Conservation (phyloP, 345 rosid genomes). For the thale cress (Arabidopsis thaliana) region DNA sequence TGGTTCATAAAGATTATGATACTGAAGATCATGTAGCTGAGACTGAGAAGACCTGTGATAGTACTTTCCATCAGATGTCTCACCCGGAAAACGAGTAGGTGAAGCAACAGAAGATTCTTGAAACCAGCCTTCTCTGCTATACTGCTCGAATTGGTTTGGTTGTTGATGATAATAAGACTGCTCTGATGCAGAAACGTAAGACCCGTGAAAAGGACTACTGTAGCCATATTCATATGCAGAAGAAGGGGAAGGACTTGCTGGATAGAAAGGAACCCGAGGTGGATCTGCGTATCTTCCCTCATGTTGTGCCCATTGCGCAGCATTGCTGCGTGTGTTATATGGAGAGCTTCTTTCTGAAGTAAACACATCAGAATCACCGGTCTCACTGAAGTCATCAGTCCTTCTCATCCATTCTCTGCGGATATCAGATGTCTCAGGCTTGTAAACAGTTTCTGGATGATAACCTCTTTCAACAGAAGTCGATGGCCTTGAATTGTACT, state of each 20-base stretch:
- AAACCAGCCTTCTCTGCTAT: constrained; percentile 31
- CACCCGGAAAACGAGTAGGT: constrained; percentile 53
- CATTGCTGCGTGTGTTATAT: constrained; percentile 38
- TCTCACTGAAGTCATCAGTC: constrained; percentile 41
- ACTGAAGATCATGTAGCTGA: constrained; percentile 40
- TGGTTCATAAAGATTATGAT: constrained; percentile 44
- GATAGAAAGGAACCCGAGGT: constrained; percentile 47
- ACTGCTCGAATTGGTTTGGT: constrained; percentile 40
- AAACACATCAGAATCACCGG: constrained; percentile 34
- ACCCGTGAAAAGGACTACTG: constrained; percentile 48
- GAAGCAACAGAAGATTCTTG: constrained; percentile 43
- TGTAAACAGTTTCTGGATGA: constrained; percentile 46
- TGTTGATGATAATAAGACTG: constrained; percentile 43
- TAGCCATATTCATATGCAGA: constrained; percentile 51
- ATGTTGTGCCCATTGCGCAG: constrained; percentile 46
- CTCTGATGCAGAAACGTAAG: constrained; percentile 43
- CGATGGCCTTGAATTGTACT: constrained; percentile 58
- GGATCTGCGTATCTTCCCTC: constrained; percentile 45
- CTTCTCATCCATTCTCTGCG: constrained; percentile 52
- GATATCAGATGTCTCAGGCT: constrained; percentile 41
- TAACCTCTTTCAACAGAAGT: constrained; percentile 61
- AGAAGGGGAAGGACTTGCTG: constrained; percentile 47
- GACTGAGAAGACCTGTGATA: constrained; percentile 48
- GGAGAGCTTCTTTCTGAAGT: constrained; percentile 44
- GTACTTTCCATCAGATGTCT: constrained; percentile 45